Conservation (phyloP, 2,329 filamentous ascomycete species). For the Ophiognomonia clavigignenti-juglandacearum region DNA sequence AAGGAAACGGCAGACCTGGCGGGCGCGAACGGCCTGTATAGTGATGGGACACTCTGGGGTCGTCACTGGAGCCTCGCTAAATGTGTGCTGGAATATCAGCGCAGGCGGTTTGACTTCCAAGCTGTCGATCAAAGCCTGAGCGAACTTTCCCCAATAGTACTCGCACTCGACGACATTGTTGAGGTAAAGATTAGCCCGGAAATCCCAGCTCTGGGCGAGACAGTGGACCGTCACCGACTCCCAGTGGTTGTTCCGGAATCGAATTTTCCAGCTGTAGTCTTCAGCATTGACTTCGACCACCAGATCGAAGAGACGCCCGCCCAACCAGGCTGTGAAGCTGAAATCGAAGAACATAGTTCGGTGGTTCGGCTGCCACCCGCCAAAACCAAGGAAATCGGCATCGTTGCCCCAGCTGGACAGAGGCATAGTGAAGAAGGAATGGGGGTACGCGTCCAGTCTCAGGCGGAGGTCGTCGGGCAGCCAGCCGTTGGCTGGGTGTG, state of each 20-base stretch:
- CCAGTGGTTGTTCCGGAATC: constrained; percentile 14
- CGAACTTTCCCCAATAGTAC: constrained; percentile 20
- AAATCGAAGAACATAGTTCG: constrained; percentile 16
- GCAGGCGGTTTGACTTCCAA: constrained; percentile 17
- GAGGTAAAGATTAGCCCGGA: constrained; percentile 20
- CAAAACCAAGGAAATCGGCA: constrained; percentile 17
- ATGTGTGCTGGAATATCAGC: constrained; percentile 5
- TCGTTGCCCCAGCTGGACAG: constrained; percentile 24
- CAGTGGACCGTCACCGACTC: constrained; percentile 23
- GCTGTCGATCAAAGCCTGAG: constrained; percentile 20
- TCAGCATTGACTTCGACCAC: constrained; percentile 21
- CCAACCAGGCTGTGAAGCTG: constrained; percentile 15
- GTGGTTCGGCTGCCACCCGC: constrained; percentile 16
- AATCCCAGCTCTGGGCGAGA: constrained; percentile 27
- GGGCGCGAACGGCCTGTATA: constrained; percentile 8
- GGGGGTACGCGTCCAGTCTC: constrained; percentile 16
- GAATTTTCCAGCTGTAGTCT: constrained; percentile 21
- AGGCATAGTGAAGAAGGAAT: constrained; percentile 24
- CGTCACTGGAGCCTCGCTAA: background rate
- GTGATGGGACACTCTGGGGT: background rate
- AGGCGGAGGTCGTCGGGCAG: constrained; percentile 11
- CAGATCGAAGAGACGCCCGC: constrained; percentile 8
- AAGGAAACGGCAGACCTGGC: constrained; percentile 8
- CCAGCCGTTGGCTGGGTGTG: constrained; percentile 22
- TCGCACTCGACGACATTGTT: constrained; percentile 18